phyloP scores from a whole-genome alignment of 495 filamentous ascomycete genomes.

The Chlorociboria aeruginascens region DNA sequence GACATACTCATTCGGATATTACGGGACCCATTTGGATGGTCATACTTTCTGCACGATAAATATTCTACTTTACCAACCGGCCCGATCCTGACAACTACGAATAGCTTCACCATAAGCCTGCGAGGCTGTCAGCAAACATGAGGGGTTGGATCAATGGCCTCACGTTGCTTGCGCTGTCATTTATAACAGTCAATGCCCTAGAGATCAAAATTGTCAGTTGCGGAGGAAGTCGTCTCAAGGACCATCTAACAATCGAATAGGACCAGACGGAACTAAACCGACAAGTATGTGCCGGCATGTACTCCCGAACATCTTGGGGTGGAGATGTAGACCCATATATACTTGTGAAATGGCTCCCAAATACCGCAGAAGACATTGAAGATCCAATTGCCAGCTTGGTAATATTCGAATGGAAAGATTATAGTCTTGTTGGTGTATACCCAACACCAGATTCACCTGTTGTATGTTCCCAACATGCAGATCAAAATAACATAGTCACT shows the following conservation, averaged over 20 bases:
- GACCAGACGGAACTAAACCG: conserved; percentile 63
- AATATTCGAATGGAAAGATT: conserved; percentile 90
- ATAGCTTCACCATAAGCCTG: neutral
- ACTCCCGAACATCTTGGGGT: conserved; percentile 80
- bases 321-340: conserved; percentile 84
- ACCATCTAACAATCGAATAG: conserved; percentile 26
- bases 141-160: conserved; percentile 40
- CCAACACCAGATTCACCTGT: conserved; percentile 22
- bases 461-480: conserved; percentile 11
- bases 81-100: neutral
- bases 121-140: conserved; percentile 28
- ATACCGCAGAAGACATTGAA: conserved; percentile 37
- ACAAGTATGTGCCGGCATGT: conserved; percentile 96
- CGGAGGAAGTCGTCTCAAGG: neutral
- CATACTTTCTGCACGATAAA: conserved; percentile 1
- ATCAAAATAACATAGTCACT: neutral
- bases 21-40: conserved; percentile 9
- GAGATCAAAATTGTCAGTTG: conserved; percentile 52
- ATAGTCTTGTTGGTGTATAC: conserved; percentile 55
- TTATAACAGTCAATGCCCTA: conserved; percentile 35
- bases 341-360: conserved; percentile 63
- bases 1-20: neutral
- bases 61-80: neutral
- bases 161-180: conserved; percentile 39
- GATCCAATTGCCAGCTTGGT: conserved; percentile 75